Evolutionary conservation across 257 asterid species (phyloP), one percentile per base, ranked within the genome.

Genomic region (Lycium barbarum): DNA sequence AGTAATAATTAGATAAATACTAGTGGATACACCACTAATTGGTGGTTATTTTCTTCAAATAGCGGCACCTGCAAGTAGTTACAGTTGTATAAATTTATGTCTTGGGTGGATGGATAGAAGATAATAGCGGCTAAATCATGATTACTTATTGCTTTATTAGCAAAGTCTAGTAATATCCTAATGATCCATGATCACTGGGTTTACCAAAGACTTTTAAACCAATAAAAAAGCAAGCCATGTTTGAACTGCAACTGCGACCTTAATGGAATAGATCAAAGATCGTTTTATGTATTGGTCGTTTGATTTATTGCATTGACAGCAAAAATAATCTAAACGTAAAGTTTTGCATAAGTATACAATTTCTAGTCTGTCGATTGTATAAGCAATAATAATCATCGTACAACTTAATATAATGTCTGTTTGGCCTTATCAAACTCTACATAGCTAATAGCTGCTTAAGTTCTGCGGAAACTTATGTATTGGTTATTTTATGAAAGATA

Each of bases 11-110:
- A 73, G 10, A 20, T 11, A 45, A 10, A 47, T 72, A n/a, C 26
- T 47, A 72, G 80, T 45, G 80, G 58, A 72, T n/a, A 45, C 36
- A 72, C 58, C 80, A n/a, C 58, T 11, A 72, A 45, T 71, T 71
- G 36, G 18, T 45, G 58, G 9, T 45, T 72, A 72, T 14, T 35
- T 66, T 67, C 49, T 67, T 36, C 49, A 36, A 35, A 67, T 67
- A 67, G 22, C 15, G 76, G 6, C 58, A 72, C 45, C 5, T 72
- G 58, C 57, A 45, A 45, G 18, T 40, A 70, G 33, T 70, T 40
- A 6, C 7, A 17, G 79, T 40, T 18, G 1, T 72, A 18, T 9
- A 45, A 45, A 45, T 40, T 45, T 18, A 9, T 12, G 3, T 12
- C 18, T 72, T 43, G 36, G 8, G 36, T 43, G 15, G 35, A 71